A percentile compares a stretch with the other conserved stretches of the same genome.
Evolutionary conservation across 2,329 filamentous ascomycete species (phyloP).

Genomic region (Pseudofabraea citricarpa): DNA sequence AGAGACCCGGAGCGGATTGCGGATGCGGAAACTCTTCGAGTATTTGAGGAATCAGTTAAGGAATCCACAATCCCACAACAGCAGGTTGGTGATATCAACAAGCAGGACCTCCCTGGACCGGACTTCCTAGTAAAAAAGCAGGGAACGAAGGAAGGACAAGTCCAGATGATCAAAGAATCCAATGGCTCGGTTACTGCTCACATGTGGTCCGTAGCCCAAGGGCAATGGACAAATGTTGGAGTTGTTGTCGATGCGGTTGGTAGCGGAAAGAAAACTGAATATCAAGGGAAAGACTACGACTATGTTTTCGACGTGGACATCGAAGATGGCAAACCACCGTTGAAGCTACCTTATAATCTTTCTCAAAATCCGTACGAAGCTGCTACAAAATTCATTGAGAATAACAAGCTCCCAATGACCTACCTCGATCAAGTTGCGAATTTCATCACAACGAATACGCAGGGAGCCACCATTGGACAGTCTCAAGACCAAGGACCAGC

Average conservation of each 20-base stretch:
- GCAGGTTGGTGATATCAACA: constrained; percentile 78
- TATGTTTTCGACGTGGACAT: constrained; percentile 97
- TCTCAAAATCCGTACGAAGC: constrained; percentile 90
- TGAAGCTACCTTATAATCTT: constrained; percentile 92
- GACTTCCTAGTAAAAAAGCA: constrained; percentile 78
- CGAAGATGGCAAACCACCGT: constrained; percentile 84
- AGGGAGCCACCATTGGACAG: constrained; percentile 77
- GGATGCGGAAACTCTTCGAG: constrained; percentile 58
- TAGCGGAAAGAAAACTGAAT: constrained; percentile 68
- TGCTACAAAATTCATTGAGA: constrained; percentile 83
- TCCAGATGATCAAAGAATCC: constrained; percentile 81
- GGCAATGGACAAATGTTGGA: constrained; percentile 84
- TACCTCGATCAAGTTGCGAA: constrained; percentile 91
- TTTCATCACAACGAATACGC: constrained; percentile 86
- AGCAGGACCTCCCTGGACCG: constrained; percentile 83
- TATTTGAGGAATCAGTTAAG: constrained; percentile 79
- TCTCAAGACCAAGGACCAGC: constrained; percentile 35
- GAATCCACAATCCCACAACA: constrained; percentile 84
- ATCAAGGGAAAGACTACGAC: constrained; percentile 86
- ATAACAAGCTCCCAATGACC: constrained; percentile 80
- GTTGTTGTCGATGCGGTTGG: constrained; percentile 87
- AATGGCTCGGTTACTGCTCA: constrained; percentile 83
- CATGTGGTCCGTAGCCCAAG: constrained; percentile 70
- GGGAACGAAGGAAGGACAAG: constrained; percentile 94
- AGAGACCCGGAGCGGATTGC: constrained; percentile 66